Evolutionary conservation across 495 filamentous ascomycete species (phyloP).

Genomic region (Pseudevernia furfuracea): DNA sequence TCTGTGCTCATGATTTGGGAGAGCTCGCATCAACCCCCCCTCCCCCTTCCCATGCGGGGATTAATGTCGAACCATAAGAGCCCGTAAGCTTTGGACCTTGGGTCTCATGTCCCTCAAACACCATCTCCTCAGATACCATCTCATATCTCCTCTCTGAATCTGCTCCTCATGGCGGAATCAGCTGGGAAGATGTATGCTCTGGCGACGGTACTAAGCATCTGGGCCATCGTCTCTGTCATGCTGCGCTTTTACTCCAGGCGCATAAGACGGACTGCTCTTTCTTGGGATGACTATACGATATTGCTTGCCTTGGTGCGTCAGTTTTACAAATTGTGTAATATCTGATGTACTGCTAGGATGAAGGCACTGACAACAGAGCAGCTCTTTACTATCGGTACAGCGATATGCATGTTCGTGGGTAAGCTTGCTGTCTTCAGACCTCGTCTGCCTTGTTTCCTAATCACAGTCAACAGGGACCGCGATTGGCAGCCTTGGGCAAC

Average conservation of each 20-base stretch:
- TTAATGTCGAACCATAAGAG: too few relatives aligned
- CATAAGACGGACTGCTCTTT: not conserved
- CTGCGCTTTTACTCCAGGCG: not conserved
- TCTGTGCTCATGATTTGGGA: too few relatives aligned
- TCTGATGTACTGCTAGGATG: too few relatives aligned
- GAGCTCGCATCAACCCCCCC: too few relatives aligned
- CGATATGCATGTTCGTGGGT: constrained; percentile 5
- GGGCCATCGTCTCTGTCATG: not conserved
- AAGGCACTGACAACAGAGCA: not conserved
- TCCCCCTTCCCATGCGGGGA: too few relatives aligned
- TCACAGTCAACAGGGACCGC: not conserved
- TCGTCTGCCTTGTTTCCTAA: not conserved
- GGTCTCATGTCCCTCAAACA: too few relatives aligned
- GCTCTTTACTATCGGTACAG: not conserved
- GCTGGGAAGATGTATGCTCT: constrained; percentile 3
- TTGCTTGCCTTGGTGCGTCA: constrained; percentile 4
- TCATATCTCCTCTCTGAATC: too few relatives aligned
- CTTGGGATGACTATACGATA: constrained; percentile 3
- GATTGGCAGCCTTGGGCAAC: not conserved
- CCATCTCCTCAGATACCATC: too few relatives aligned
- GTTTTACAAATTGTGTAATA: too few relatives aligned
- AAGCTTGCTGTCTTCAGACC: not conserved
- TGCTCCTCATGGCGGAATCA: not conserved
- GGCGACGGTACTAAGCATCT: not conserved
- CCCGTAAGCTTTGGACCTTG: too few relatives aligned